Evolutionary conservation across 257 asterid genomes (phyloP), one percentile per base, ranked within the genome.

Genomic region (Solanum pennellii): DNA sequence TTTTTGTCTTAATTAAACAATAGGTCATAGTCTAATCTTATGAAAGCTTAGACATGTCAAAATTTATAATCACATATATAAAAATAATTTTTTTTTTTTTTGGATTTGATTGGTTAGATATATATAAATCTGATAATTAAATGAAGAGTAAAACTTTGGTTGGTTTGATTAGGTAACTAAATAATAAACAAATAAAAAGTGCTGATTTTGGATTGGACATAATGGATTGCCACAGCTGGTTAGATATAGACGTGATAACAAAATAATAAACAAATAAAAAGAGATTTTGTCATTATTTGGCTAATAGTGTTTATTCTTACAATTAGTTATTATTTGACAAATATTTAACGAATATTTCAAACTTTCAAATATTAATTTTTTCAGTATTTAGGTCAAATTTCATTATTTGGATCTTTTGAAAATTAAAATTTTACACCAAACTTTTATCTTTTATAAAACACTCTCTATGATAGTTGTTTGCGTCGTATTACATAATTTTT

Each of bases 381-480:
- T 33, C 0, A 33, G 0, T 33, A 33, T 33, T 33, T 33, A 5
- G 5, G 1, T 33, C 5, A 33, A 4, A 33, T 4, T 0, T 3
- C 1, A 33, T 4, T 33, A 33, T 33, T 33, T 33, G 35, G 1
- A 33, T 33, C 5, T 33, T 33, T 33, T 33, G 5, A 33, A 33
- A 33, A 33, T 33, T 33, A 4, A 33, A 33, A 33, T 33, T 33
- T 33, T 0, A 33, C 5, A 33, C 0, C 1, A 33, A 33, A 0
- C 3, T 33, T 33, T 33, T 33, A 3, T 33, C 35, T 33, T 33
- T 33, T 33, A 33, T 5, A 33, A 33, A 3, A 3, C 35, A 33
- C 35, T 5, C 35, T 33, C 35, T 33, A 33, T 33, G 0, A 0
- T 33, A 33, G 5, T 33, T 33, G 1, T 33, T 33, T 33, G 35